Evolutionary conservation across 495 filamentous ascomycete species (phyloP).

Genomic region (Schizothecium vesticola): DNA sequence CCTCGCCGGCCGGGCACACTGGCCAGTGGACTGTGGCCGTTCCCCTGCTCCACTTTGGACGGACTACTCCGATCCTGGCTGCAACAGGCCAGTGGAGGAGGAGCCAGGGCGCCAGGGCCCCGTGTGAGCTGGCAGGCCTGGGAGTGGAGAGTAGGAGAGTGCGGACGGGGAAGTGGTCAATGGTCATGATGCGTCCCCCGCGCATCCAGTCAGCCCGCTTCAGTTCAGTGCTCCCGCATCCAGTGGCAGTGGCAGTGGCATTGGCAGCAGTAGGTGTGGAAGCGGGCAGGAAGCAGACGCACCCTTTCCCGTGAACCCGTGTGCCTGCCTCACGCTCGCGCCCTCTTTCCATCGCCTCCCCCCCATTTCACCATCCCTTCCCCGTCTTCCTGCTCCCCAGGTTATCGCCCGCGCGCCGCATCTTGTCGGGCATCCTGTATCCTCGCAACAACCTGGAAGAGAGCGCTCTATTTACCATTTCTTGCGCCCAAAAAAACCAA

Average conservation of each 20-base stretch:
- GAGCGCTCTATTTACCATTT: not conserved
- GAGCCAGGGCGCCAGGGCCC: not conserved
- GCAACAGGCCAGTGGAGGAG: no score
- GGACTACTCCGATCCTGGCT: not conserved
- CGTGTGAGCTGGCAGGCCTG: not conserved
- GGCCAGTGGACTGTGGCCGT: conserved; percentile 16
- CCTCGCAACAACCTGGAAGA: not conserved
- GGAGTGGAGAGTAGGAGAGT: conserved; percentile 22
- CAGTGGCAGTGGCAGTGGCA: not conserved
- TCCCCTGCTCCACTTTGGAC: conserved; percentile 13
- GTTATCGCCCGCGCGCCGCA: not conserved
- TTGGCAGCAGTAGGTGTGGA: not conserved
- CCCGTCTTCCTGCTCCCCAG: not conserved
- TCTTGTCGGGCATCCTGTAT: not conserved
- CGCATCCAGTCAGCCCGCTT: conserved; percentile 16
- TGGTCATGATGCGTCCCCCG: not conserved
- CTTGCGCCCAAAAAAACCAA: conserved; percentile 1
- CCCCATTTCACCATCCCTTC: not conserved
- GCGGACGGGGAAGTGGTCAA: conserved; percentile 26
- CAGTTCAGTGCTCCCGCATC: conserved; percentile 9
- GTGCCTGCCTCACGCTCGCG: not conserved
- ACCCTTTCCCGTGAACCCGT: not conserved
- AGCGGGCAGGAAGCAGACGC: not conserved
- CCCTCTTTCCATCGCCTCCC: not conserved
- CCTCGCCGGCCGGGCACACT: conserved; percentile 9